Percentiles rank a stretch among this genome's conserved stretches.
phyloP scores from a whole-genome alignment of 345 rosid species.

The Aurinia saxatilis region DNA sequence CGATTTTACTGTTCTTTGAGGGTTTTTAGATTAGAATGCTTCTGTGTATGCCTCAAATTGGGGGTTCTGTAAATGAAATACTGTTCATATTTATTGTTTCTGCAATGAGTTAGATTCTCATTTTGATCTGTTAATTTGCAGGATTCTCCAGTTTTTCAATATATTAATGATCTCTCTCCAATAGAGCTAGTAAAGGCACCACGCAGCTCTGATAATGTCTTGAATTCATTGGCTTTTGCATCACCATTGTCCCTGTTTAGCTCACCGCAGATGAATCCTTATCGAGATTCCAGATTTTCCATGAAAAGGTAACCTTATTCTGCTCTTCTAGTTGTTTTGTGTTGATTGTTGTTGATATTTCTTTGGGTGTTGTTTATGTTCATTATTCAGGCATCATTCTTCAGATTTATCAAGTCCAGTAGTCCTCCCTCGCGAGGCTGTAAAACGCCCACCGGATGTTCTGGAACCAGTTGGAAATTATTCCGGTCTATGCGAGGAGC shows the following conservation, averaged over 20 bases:
- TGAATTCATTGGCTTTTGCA: conserved; percentile 32
- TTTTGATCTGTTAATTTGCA: conserved; percentile 22
- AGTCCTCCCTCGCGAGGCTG: conserved; percentile 14
- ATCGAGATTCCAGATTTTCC: conserved; percentile 36
- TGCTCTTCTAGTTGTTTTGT: not conserved
- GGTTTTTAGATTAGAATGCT: no score
- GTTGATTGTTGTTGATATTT: not conserved
- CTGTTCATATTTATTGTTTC: not conserved
- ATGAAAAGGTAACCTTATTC: conserved; percentile 33
- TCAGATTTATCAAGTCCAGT: conserved; percentile 29
- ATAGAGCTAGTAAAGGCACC: conserved; percentile 40
- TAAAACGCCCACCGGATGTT: conserved; percentile 18
- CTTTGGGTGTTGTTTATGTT: no score
- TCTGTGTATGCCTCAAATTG: not conserved
- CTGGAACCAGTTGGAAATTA: conserved; percentile 14
- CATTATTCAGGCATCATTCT: conserved; percentile 36
- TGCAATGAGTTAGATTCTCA: not conserved
- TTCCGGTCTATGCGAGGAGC: conserved; percentile 14
- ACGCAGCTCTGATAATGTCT: conserved; percentile 22
- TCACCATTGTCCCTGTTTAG: conserved; percentile 49
- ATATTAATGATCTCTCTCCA: conserved; percentile 57
- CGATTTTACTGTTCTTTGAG: not conserved
- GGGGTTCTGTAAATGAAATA: not conserved
- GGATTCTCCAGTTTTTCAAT: conserved; percentile 72
- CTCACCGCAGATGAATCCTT: conserved; percentile 37